Evolutionary conservation across 495 filamentous ascomycete genomes (phyloP), one percentile per base, ranked within the genome.

Genomic region (Astrocystis sublimbata): DNA sequence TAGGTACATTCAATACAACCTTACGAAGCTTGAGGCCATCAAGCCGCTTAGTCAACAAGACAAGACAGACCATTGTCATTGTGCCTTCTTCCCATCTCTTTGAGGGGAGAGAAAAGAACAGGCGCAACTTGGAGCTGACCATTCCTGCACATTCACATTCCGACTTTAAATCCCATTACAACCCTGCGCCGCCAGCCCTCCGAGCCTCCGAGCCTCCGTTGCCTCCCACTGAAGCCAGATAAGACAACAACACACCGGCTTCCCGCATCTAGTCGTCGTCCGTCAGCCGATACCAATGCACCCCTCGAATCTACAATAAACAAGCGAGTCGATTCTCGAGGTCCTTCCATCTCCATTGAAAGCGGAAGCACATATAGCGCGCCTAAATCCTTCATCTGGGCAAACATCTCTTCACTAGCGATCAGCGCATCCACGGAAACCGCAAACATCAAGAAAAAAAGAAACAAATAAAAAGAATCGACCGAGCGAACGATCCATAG

Each of bases 51-150:
- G n/a, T n/a, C n/a, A n/a, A n/a, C n/a, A n/a, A n/a, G n/a, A n/a
- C 28, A 46, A 46, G 46, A 23, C 35, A 58, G 41, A 58, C 10
- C 54, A 43, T 58, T 41, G 15, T 41, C 40, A 17, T 54, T 35
- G 12, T 52, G 2, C 30, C 9, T 10, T n/a, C 49, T 30, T 17
- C 17, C 24, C 28, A 30, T 47, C 4, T 13, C 23, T 28, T 13
- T 1, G 23, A 47, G 28, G 23, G 28, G n/a, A n/a, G 4, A n/a
- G 28, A 47, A 5, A 9, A 9, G 0, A 30, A 30, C 15, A 2
- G 15, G 46, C 13, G 2, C 19, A n/a, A n/a, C n/a, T n/a, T n/a
- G n/a, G n/a, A n/a, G n/a, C n/a, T n/a, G n/a, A n/a, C n/a, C n/a
- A n/a, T n/a, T n/a, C n/a, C n/a, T n/a, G n/a, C n/a, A n/a, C 46